These are phyloP conservation scores for Fusarium camptoceras DNA, from an alignment of 2,329 filamentous ascomycete species.

Conservation along the genomic window DNA sequence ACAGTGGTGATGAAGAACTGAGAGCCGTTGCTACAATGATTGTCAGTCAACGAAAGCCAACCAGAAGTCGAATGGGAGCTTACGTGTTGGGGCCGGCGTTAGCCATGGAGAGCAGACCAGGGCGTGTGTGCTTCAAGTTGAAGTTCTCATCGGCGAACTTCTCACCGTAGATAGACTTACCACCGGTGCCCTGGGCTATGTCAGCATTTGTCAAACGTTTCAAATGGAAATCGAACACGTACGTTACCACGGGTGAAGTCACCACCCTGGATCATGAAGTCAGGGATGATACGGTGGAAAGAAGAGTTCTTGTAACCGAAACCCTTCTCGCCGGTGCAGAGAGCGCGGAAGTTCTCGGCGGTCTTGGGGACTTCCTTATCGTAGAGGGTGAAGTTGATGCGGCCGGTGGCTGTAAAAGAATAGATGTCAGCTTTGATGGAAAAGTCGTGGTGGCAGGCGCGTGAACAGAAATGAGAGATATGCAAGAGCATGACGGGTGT, in stretches of 20 bases:
- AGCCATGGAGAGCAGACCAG: conserved; percentile 91
- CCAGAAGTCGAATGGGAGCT: conserved; percentile 42
- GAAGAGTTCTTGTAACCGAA: conserved; percentile 84
- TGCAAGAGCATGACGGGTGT: conserved; percentile 17
- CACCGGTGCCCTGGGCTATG: conserved; percentile 78
- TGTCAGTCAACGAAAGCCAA: conserved; percentile 7
- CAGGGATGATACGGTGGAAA: conserved; percentile 93
- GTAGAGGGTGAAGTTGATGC: conserved; percentile 91
- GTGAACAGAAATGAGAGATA: conserved; percentile 16
- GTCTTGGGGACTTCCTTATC: conserved; percentile 90
- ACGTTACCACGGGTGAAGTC: conserved; percentile 95
- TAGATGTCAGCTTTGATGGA: conserved; percentile 33
- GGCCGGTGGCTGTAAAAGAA: conserved; percentile 68
- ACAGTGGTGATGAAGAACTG: conserved; percentile 99
- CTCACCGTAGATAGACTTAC: conserved; percentile 94
- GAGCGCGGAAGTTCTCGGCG: conserved; percentile 83
- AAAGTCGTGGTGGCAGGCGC: neutral
- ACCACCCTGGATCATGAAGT: conserved; percentile 97
- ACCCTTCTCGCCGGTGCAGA: conserved; percentile 84
- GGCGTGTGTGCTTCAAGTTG: conserved; percentile 75
- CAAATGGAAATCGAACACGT: conserved; percentile 53
- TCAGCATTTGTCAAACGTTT: conserved; percentile 32
- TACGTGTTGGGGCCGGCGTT: conserved; percentile 95
- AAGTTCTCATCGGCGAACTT: conserved; percentile 98
- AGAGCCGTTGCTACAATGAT: conserved; percentile 83